A percentile compares a stretch with the other conserved stretches of the same genome.
phyloP scores from a whole-genome alignment of 352 stramenopile species.

The Phytophthora melonis region DNA sequence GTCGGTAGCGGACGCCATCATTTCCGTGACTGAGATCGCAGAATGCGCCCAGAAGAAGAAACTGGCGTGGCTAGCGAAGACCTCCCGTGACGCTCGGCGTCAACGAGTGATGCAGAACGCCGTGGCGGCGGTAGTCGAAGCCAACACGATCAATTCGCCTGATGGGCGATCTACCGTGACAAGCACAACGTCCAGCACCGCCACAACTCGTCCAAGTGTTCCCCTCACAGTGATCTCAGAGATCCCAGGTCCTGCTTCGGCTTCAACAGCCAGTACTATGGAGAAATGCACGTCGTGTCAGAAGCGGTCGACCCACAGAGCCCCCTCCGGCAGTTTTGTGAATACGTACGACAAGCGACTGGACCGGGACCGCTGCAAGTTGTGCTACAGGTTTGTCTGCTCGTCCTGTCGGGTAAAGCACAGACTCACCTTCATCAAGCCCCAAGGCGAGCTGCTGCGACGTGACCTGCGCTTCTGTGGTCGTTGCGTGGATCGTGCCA shows the following conservation, averaged over 20 bases:
- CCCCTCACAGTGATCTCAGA: conserved; percentile 1
- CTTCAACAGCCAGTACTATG: background rate
- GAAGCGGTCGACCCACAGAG: conserved; percentile 27
- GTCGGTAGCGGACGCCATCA: conserved; percentile 35
- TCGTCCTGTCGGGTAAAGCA: conserved; percentile 41
- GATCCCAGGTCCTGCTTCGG: background rate
- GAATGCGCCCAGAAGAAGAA: conserved; percentile 52
- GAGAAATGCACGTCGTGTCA: conserved; percentile 46
- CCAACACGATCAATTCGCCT: conserved; percentile 25
- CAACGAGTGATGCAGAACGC: conserved; percentile 24
- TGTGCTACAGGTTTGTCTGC: conserved; percentile 48
- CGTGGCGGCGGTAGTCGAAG: conserved; percentile 24
- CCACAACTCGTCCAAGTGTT: conserved; percentile 33
- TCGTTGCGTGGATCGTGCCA: conserved; percentile 30
- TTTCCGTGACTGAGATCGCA: conserved; percentile 33
- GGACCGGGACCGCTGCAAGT: conserved; percentile 33
- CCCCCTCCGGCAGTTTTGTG: conserved; percentile 9
- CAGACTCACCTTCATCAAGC: conserved; percentile 37
- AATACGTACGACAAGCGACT: conserved; percentile 30
- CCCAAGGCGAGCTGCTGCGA: conserved; percentile 28
- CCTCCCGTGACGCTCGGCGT: conserved; percentile 9
- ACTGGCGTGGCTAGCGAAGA: conserved; percentile 39
- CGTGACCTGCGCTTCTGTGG: conserved; percentile 40
- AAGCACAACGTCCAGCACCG: conserved; percentile 34
- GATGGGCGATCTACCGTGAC: conserved; percentile 26